Evolutionary conservation across 805 yeast genomes (phyloP), one percentile per base, ranked within the genome.

Genomic region (Metschnikowia kunwiensis): DNA sequence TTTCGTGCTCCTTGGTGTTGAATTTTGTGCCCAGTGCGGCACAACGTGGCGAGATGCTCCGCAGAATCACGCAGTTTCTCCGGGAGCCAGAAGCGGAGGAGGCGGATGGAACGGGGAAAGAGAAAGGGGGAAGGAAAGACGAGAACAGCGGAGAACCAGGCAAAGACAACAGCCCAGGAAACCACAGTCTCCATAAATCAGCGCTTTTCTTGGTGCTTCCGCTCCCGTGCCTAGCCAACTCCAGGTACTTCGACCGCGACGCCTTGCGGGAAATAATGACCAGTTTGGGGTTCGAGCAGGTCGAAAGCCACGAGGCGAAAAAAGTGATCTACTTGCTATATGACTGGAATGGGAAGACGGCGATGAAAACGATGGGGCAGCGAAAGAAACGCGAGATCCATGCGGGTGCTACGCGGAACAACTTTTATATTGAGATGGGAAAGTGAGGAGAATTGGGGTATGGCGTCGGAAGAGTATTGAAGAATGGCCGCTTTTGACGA

Each of bases 1-100:
- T 91, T 0, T 86, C 95, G 6, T 82, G 95, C 44, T 86, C 96
- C 0, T 58, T 91, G 37, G 98, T 91, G 24, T 65, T 91, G 10
- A 91, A 91, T 55, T 91, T 86, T 60, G 96, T 91, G 1, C 86
- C 96, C 0, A 76, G 77, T 1, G 77, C 89, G 0, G 51, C 50
- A 7, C 74, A 63, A 10, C 63, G 98, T 35, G 97, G 97, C 2
- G 74, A 72, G 5, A 91, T 91, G 97, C 63, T 88, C 44, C 51
- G 53, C 23, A 55, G 83, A 37, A 74, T 86, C 7, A 61, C 75
- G 4, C 38, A 63, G 18, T 89, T 86, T 51, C 61, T 89, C 24
- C 60, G 59, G 24, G 53, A 53, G 3, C 67, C 74, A 3, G 36
- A 24, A 3, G 8, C 27, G 2, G 14, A 13, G 17, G 20, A 18